Conservation (phyloP, 2,329 filamentous ascomycete species). For the Trichoderma sp. region DNA sequence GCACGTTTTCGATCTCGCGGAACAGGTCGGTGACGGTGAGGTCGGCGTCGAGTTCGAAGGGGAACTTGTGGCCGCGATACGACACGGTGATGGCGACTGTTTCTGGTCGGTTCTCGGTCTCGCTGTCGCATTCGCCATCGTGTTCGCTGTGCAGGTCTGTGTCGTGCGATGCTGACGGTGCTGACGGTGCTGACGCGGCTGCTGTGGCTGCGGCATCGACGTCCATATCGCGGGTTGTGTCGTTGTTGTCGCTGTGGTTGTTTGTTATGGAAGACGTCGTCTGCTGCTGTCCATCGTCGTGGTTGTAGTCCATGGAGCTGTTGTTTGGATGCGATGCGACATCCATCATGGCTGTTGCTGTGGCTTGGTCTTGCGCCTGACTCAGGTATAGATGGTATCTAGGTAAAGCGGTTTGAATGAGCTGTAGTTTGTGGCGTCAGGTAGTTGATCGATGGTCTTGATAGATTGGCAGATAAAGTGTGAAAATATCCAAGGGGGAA, state of each 20-base stretch:
- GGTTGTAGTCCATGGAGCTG: background rate
- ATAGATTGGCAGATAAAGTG: background rate
- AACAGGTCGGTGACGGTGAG: conserved; percentile 62
- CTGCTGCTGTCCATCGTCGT: background rate
- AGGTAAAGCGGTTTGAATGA: background rate
- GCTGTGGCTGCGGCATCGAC: background rate
- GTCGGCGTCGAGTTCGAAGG: conserved; percentile 36
- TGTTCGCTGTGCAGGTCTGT: background rate
- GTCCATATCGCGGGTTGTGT: conserved; percentile 3
- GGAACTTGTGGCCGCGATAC: conserved; percentile 19
- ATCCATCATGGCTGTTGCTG: conserved; percentile 14
- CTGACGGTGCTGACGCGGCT: conserved; percentile 16
- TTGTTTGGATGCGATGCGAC: conserved; percentile 13
- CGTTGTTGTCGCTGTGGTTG: background rate
- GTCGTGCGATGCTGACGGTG: background rate
- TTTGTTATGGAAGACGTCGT: background rate
- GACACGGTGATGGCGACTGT: conserved; percentile 16
- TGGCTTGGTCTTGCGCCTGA: background rate
- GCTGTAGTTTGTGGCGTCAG: conserved; percentile 9
- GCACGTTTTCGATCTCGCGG: conserved; percentile 54
- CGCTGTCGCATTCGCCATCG: background rate
- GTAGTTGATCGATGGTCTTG: background rate
- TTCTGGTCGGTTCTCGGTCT: background rate
- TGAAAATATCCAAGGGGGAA: background rate
- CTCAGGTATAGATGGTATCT: background rate